Evolutionary conservation across 2,329 filamentous ascomycete genomes (phyloP), one percentile per base, ranked within the genome.

Genomic region (Aspergillus amoenus): DNA sequence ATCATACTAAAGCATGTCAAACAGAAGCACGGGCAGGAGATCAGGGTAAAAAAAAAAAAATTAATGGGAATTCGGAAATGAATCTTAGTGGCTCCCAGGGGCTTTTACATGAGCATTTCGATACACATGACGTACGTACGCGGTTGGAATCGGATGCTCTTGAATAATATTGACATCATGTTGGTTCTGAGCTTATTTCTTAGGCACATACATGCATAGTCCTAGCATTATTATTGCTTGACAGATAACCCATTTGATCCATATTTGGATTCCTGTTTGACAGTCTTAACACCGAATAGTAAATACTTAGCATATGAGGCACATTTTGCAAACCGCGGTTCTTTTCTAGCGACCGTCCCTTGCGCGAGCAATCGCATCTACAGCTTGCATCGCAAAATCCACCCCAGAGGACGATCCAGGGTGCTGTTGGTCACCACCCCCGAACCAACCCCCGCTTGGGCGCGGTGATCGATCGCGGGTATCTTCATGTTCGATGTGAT

Each of bases 401-500:
- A 66, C 61, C 5, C 68, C 66, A 9, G 69, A 68, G 9, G 69
- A 66, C 6, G 61, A 59, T 3, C 62, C 65, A 13, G 66, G 64
- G 24, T 68, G 64, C 40, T 65, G 64, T 30, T 68, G 64, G 32
- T 65, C 66, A 18, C 66, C 66, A 12, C 55, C 59, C 22, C 67
- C 64, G 48, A 72, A 67, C 71, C 70, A 73, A 54, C 64, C 64
- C 22, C 64, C 60, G 18, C 47, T 45, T 17, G 48, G 50, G 13
- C 54, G 52, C 8, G 61, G 57, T 22, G 43, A 65, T 37, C 66
- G 66, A 32, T 63, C 66, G 66, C 78, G 67, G 5, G 72, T 59
- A 55, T 86, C 88, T 69, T 93, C 89, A 34, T 87, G 86, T 61
- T 94, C 89, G 64, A 95, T 90, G 71, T 91, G 90, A 69, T 96